Percentiles rank a stretch among this genome's conserved stretches.
Conservation (phyloP, 129 eudicot genomes). For the Sambucus nigra region DNA sequence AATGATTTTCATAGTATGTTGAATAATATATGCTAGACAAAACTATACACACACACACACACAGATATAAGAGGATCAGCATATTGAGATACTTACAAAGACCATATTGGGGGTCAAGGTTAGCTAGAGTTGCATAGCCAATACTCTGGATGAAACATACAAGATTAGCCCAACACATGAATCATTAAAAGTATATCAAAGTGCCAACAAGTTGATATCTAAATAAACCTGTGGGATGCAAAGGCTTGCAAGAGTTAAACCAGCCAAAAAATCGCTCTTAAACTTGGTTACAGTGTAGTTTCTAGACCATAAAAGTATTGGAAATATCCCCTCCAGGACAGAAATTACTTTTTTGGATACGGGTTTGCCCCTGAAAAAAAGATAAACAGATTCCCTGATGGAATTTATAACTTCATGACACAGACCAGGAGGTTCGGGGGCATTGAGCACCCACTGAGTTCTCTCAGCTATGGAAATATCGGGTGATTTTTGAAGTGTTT, state of each 20-base stretch:
- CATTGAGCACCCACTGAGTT: slow-evolving; percentile 22
- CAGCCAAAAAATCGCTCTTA: slow-evolving; percentile 32
- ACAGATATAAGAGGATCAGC: too few species aligned
- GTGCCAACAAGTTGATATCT: too few species aligned
- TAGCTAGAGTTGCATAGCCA: slow-evolving; percentile 77
- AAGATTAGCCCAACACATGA: background rate
- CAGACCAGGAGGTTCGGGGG: slow-evolving; percentile 22
- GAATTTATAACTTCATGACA: slow-evolving; percentile 6
- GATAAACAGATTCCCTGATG: background rate
- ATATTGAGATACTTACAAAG: slow-evolving; percentile 45
- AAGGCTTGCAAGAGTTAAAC: slow-evolving; percentile 39
- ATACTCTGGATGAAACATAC: slow-evolving; percentile 43
- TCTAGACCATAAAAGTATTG: slow-evolving; percentile 23
- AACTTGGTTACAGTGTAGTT: slow-evolving; percentile 18
- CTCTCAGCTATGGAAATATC: slow-evolving; percentile 2
- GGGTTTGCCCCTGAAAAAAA: background rate
- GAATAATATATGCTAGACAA: too few species aligned
- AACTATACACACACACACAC: too few species aligned
- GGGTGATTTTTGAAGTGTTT: slow-evolving; percentile 28
- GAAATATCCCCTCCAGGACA: slow-evolving; percentile 17
- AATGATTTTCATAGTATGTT: too few species aligned
- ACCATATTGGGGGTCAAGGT: slow-evolving; percentile 76
- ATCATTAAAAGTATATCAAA: background rate
- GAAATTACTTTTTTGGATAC: background rate
- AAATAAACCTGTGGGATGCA: slow-evolving; percentile 55